phyloP scores from a whole-genome alignment of 106 monocot species.

The Iris macrosiphon region DNA sequence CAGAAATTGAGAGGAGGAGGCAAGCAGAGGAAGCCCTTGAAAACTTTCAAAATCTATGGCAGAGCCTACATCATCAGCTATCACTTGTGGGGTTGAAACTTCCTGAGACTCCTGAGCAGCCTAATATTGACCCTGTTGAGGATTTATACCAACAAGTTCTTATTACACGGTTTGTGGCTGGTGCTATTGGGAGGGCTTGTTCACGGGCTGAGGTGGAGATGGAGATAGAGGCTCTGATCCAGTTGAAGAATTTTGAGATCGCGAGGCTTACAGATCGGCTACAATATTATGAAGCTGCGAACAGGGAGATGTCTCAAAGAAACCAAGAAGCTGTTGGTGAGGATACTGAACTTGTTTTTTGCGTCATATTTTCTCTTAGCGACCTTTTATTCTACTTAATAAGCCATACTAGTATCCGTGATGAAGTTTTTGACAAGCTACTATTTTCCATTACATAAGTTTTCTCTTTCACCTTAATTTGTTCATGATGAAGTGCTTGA shows the following conservation, averaged over 20 bases:
- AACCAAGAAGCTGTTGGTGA: slow-evolving; percentile 81
- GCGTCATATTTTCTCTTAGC: too few relatives aligned
- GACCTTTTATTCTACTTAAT: too few relatives aligned
- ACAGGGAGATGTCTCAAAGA: slow-evolving; percentile 72
- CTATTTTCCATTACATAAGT: too few relatives aligned
- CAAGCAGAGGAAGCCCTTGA: slow-evolving; percentile 63
- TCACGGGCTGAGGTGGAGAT: slow-evolving; percentile 46
- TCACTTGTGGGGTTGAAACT: slow-evolving; percentile 50
- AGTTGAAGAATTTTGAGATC: slow-evolving; percentile 66
- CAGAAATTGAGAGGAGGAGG: slow-evolving; percentile 73
- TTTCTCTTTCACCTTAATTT: too few relatives aligned
- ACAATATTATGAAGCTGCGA: slow-evolving; percentile 76
- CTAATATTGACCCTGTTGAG: slow-evolving; percentile 30
- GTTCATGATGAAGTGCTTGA: too few relatives aligned
- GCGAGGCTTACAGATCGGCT: slow-evolving; percentile 50
- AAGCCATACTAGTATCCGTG: too few relatives aligned
- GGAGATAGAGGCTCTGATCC: slow-evolving; percentile 42
- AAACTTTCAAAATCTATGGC: slow-evolving; percentile 42
- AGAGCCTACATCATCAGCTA: slow-evolving; percentile 36
- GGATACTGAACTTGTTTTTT: slow-evolving; percentile 4
- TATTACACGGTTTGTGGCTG: slow-evolving; percentile 37
- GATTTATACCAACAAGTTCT: slow-evolving; percentile 45
- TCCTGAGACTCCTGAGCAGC: slow-evolving; percentile 11
- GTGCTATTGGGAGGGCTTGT: slow-evolving; percentile 36
- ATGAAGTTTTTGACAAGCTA: too few relatives aligned